Percentiles rank a stretch among this genome's conserved stretches.
These are phyloP conservation scores for Russula griseocarnosa DNA, from an alignment of 768 basidiomycete species.

Conservation along the genomic window DNA sequence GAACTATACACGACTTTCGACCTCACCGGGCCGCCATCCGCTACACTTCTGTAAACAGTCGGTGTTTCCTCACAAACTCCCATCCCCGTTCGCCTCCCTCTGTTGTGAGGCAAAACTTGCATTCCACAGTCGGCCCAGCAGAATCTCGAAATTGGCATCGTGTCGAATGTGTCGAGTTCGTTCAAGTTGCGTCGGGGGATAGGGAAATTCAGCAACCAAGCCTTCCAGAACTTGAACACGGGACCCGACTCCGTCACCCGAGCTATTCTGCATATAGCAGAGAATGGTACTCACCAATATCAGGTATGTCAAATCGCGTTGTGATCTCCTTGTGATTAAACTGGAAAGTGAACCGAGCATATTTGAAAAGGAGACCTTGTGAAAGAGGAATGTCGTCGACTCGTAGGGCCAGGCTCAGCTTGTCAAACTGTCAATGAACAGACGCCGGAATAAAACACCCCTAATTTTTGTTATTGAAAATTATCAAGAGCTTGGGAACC, in stretches of 20 bases:
- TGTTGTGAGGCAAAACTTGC: conserved; percentile 87
- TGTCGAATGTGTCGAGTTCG: conserved; percentile 54
- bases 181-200: neutral
- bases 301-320: conserved; percentile 50
- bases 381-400: conserved; percentile 53
- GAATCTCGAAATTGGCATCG: conserved; percentile 70
- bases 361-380: conserved; percentile 78
- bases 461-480: conserved; percentile 83
- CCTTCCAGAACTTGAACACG: neutral
- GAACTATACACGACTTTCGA: no score
- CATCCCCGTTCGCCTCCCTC: conserved; percentile 73
- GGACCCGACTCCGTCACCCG: neutral
- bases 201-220: neutral
- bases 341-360: conserved; percentile 63
- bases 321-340: conserved; percentile 51
- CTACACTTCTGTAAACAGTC: conserved; percentile 54
- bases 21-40: conserved; percentile 1
- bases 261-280: conserved; percentile 58
- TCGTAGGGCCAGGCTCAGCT: conserved; percentile 28
- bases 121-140: conserved; percentile 77
- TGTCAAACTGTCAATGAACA: conserved; percentile 11
- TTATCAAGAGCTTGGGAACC: conserved; percentile 85
- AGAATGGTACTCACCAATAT: conserved; percentile 82
- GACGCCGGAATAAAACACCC: conserved; percentile 33
- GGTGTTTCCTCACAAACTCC: conserved; percentile 66